Evolutionary conservation across 108 stramenopile species (phyloP), one percentile per base, ranked within the genome.

Genomic region (Parietichytrium sp.): DNA sequence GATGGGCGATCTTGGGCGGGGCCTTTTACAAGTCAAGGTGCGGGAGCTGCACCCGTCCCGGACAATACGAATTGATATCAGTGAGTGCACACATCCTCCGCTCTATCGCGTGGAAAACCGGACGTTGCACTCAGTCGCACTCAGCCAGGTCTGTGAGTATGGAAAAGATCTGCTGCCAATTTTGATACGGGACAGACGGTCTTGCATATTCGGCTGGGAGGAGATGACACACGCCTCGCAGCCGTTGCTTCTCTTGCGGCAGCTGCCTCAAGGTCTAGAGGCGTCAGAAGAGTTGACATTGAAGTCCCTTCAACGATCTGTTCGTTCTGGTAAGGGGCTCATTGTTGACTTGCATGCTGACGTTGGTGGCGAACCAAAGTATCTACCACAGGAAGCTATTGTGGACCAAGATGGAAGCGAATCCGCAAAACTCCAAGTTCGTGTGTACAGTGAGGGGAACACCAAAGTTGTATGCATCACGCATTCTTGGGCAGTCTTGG

Each of bases 71-170:
- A 25, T 72, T 12, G 16, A 27, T 2, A 45, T 72, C 45, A 42
- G 61, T 6, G 61, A 72, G 20, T 45, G 16, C 33, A 72, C 61
- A 1, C 38, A n/a, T 33, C 61, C 36, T 33, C 38, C 61, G 42
- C 61, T 42, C 10, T 72, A 72, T 72, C 33, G 61, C 10, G 45
- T 72, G 1, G 61, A 72, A 20, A 72, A 72, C 45, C 61, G 61
- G 38, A 72, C 61, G 13, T 27, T 72, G 42, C 25, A 72, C 61
- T n/a, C 18, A 25, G 6, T 72, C 38, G 61, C 36, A 42, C 45
- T 33, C 42, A 33, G 61, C 10, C 61, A 72, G 42, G n/a, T 72
- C n/a, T 47, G 16, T n/a, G 15, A 6, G 13, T 72, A 25, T 27
- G 36, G 38, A n/a, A 42, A 72, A 42, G 6, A n/a, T 47, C 61